phyloP scores from a whole-genome alignment of 352 stramenopile genomes.

The Pythium graminicola region DNA sequence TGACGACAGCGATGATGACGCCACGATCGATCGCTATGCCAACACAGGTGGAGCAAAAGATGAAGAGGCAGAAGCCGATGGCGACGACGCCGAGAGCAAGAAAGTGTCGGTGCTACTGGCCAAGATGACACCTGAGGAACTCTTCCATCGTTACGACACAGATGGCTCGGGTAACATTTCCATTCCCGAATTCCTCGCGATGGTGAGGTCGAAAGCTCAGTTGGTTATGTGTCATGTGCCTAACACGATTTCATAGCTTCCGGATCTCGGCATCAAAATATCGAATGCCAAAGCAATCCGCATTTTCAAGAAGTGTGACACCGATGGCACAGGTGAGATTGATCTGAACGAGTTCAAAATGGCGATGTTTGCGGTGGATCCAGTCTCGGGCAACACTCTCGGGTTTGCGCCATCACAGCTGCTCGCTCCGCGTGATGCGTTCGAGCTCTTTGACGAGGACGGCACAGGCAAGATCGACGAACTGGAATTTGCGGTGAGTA shows the following conservation, averaged over 20 bases:
- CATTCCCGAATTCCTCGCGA: slow-evolving; percentile 84
- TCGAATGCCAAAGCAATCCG: slow-evolving; percentile 83
- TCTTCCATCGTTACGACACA: slow-evolving; percentile 91
- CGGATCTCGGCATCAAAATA: slow-evolving; percentile 82
- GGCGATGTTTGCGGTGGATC: slow-evolving; percentile 89
- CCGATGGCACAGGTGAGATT: slow-evolving; percentile 85
- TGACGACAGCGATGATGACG: slow-evolving; percentile 77
- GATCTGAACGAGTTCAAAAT: slow-evolving; percentile 92
- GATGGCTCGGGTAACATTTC: slow-evolving; percentile 88
- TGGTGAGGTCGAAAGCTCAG: slow-evolving; percentile 30
- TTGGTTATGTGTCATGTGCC: too few species aligned
- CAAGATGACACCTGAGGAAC: slow-evolving; percentile 73
- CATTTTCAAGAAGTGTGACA: slow-evolving; percentile 90
- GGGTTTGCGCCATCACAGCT: slow-evolving; percentile 80
- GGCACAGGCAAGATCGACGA: slow-evolving; percentile 88
- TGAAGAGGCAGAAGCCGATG: slow-evolving; percentile 18
- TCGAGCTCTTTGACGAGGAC: slow-evolving; percentile 90
- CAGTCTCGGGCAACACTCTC: slow-evolving; percentile 68
- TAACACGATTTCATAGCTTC: slow-evolving; percentile 69
- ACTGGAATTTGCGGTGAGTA: slow-evolving; percentile 86
- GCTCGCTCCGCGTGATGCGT: slow-evolving; percentile 83
- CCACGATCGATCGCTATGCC: slow-evolving; percentile 62
- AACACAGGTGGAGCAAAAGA: slow-evolving; percentile 25
- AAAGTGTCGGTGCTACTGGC: slow-evolving; percentile 63
- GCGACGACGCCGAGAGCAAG: slow-evolving; percentile 37